Evolutionary conservation across 1,284 basidiomycete genomes (phyloP).

Genomic region (Cryptococcus sp.): DNA sequence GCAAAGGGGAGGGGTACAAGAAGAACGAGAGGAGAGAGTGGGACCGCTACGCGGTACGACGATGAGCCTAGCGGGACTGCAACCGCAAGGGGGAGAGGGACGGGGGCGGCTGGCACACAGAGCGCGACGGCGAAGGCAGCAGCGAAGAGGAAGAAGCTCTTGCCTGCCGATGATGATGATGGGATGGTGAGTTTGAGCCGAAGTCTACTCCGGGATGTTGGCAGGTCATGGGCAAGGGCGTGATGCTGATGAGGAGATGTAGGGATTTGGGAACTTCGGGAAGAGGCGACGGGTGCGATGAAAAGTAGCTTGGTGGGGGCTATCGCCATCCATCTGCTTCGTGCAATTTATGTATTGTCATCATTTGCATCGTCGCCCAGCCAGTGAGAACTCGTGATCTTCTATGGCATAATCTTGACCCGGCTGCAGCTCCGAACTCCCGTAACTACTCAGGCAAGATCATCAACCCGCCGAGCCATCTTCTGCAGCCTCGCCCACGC

Average conservation of each 20-base stretch:
- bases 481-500: slow-evolving; percentile 25
- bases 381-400: no score
- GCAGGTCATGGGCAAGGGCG: not conserved
- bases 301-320: no score
- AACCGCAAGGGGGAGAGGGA: not conserved
- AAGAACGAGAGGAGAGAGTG: not conserved
- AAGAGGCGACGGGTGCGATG: no score
- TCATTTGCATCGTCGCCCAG: no score
- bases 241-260: not conserved
- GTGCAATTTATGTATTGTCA: no score
- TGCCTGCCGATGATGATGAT: slow-evolving; percentile 22
- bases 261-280: slow-evolving; percentile 1
- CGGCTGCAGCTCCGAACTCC: no score
- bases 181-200: slow-evolving; percentile 14
- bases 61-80: slow-evolving; percentile 5
- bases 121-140: not conserved
- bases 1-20: not conserved
- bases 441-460: not conserved
- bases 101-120: not conserved
- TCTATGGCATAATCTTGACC: no score
- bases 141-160: slow-evolving; percentile 17
- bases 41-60: slow-evolving; percentile 14
- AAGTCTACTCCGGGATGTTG: no score
- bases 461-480: slow-evolving; percentile 19
- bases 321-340: no score